Conservation (phyloP, 768 basidiomycete genomes). For the Leccinum obscurum region DNA sequence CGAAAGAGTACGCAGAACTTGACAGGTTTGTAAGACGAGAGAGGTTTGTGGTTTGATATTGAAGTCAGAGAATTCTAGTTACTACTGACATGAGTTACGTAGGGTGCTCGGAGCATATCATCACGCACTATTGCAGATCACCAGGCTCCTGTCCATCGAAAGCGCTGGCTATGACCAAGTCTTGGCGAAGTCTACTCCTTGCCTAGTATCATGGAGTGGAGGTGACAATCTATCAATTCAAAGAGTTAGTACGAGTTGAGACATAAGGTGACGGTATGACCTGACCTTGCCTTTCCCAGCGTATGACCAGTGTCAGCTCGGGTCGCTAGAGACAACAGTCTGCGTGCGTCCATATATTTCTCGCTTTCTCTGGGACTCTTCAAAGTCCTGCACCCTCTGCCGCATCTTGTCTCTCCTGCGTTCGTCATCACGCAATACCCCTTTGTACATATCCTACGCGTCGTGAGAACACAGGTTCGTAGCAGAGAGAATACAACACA, state of each 20-base stretch:
- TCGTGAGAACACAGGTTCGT: conserved; percentile 10
- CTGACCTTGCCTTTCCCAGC: conserved; percentile 4
- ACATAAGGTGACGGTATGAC: not conserved
- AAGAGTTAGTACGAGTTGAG: not conserved
- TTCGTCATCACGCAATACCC: conserved; percentile 87
- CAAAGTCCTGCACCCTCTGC: conserved; percentile 61
- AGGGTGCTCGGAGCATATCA: not conserved
- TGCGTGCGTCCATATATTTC: conserved; percentile 64
- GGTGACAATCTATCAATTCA: not conserved
- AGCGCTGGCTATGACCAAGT: not conserved
- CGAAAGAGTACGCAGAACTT: not conserved
- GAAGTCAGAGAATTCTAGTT: not conserved
- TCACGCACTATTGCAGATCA: conserved; percentile 18
- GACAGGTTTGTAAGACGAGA: no score
- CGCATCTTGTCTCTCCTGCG: conserved; percentile 70
- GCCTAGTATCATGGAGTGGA: not conserved
- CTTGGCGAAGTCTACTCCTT: not conserved
- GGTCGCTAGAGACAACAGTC: conserved; percentile 24
- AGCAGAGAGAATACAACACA: not conserved
- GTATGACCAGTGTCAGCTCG: conserved; percentile 3
- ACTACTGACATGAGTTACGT: conserved; percentile 14
- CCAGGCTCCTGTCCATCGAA: conserved; percentile 4
- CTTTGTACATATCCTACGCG: conserved; percentile 83
- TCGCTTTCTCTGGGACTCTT: conserved; percentile 61
- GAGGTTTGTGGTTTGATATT: not conserved